Base-by-base conservation (phyloP, 345 rosid genomes). In the Heritiera fomes region DNA sequence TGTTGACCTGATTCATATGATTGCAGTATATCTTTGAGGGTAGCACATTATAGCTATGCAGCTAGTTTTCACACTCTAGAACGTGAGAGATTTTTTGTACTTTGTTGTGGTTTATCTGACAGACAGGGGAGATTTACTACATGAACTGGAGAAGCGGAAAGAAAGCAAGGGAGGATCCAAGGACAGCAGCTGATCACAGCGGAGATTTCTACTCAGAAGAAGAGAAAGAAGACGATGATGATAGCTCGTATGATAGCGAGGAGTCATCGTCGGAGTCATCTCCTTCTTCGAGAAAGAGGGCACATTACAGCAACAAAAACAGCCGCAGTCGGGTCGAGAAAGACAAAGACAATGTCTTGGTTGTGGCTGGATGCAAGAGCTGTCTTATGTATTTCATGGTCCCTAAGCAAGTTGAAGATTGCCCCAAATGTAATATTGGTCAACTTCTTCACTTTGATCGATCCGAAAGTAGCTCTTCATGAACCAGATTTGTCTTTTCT, bases 351-450 rank as follows among this genome's bases (percentile, higher is more conserved):
- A 86, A 79, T n/a, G 97, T 91, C 47, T 81, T 95, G 82, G 98
- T 95, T 30, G 98, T 95, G 9, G 98, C 89, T 23, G 98, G 98
- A 74, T 95, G 99, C 92, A 93, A 93, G 83, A 88, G 90, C 85
- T 95, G 99, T 83, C 86, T 90, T 17, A 95, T 95, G 94, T 95
- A 93, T 75, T 89, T 85, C 89, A 95, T 95, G 98, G 91, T 95
- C 14, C 95, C 98, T 5, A 93, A 91, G 82, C 87, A 85, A 65
- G 90, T 89, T 20, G 87, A 86, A 80, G 93, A 85, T 76, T 95
- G 99, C 87, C 98, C 98, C 76, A 91, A 88, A 85, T 95, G 99
- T 61, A 80, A 80, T 23, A 23, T 23, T 72, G 88, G 91, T 74
- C 98, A 89, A 70, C 93, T 95, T 75, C 91, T 95, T 65, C 98